Percentiles rank a stretch among this genome's conserved stretches.
phyloP scores from a whole-genome alignment of 179 eudicot species.

The Spinacia oleracea region DNA sequence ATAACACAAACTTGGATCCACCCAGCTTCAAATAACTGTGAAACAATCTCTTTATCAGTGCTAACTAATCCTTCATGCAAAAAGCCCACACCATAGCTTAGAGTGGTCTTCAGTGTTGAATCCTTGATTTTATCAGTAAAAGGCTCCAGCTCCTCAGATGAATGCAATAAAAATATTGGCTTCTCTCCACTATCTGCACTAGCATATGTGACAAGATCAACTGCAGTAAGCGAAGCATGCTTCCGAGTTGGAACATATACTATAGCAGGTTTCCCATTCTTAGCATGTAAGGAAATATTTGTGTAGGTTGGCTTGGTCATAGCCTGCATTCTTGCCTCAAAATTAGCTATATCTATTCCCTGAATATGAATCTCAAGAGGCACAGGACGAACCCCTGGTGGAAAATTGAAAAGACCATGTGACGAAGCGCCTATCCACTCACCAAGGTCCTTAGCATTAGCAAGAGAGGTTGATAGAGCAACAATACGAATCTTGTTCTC shows the following conservation, averaged over 20 bases:
- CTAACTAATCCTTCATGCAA: conserved; percentile 73
- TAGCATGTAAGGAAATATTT: conserved; percentile 82
- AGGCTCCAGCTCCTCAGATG: conserved; percentile 59
- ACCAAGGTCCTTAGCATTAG: conserved; percentile 96
- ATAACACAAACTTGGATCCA: conserved; percentile 91
- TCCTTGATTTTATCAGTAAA: conserved; percentile 58
- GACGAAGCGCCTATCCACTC: conserved; percentile 98
- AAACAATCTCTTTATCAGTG: conserved; percentile 79
- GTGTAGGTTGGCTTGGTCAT: conserved; percentile 95
- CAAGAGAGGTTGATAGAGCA: conserved; percentile 88
- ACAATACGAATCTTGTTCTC: conserved; percentile 86
- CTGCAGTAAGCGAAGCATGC: conserved; percentile 84
- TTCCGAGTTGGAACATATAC: conserved; percentile 92
- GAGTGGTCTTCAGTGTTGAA: conserved; percentile 66
- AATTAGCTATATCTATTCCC: conserved; percentile 87
- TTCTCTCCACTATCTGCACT: conserved; percentile 58
- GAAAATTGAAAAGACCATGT: conserved; percentile 89
- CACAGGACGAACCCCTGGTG: conserved; percentile 88
- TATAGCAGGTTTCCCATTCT: conserved; percentile 78
- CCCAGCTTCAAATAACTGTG: conserved; percentile 83
- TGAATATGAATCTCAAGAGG: conserved; percentile 94
- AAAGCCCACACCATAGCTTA: conserved; percentile 79
- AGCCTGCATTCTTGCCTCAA: conserved; percentile 98
- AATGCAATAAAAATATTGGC: conserved; percentile 57
- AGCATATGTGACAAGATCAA: conserved; percentile 82